A percentile compares a stretch with the other conserved stretches of the same genome.
phyloP scores from a whole-genome alignment of 2,329 filamentous ascomycete species.

The Aspergillus arachidicola region DNA sequence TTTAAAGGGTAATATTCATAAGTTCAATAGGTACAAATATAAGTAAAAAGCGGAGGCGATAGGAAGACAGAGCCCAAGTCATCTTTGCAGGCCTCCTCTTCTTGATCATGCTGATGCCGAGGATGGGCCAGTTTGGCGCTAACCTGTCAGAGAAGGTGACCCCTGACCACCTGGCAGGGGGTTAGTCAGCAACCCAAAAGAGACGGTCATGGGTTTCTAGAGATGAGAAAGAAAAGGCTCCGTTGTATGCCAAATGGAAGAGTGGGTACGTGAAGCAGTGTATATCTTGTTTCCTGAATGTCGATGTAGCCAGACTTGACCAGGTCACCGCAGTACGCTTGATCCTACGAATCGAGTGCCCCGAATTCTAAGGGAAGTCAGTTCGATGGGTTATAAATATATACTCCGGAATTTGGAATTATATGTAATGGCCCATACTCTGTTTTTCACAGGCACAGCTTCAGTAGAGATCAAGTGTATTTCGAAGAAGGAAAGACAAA shows the following conservation, averaged over 20 bases:
- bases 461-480: neutral
- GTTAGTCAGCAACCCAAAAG: conserved; percentile 1
- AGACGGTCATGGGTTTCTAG: neutral
- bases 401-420: neutral
- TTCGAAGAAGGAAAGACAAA: neutral
- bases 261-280: neutral
- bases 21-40: neutral
- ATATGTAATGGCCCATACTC: neutral
- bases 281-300: neutral
- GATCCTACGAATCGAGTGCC: neutral
- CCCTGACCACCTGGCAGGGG: neutral
- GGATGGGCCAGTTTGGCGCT: neutral
- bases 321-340: too few relatives aligned
- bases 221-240: too few relatives aligned
- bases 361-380: neutral
- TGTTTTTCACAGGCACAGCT: neutral
- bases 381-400: neutral
- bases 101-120: neutral
- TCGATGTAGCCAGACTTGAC: neutral
- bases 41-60: neutral
- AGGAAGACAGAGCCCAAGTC: neutral
- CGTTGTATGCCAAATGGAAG: neutral
- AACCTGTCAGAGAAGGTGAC: neutral
- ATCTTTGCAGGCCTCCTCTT: neutral
- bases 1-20: neutral